Percentiles rank a stretch among this genome's conserved stretches.
phyloP scores from a whole-genome alignment of 495 filamentous ascomycete genomes.

The Amniculicola lignicola region DNA sequence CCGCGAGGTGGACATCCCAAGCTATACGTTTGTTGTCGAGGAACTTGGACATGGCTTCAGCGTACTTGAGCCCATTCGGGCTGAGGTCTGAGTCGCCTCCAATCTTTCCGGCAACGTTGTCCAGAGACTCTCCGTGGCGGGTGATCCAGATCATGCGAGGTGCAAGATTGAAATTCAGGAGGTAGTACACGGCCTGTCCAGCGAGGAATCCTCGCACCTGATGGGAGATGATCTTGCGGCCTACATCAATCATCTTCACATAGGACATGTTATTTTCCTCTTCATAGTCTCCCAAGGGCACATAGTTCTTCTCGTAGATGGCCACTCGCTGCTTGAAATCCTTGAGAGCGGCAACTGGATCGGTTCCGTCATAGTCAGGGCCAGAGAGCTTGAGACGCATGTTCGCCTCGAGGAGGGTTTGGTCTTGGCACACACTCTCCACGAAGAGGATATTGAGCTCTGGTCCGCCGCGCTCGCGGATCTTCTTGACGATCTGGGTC shows the following conservation, averaged over 20 bases:
- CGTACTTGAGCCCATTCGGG: conserved; percentile 69
- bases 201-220: conserved; percentile 89
- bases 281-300: conserved; percentile 87
- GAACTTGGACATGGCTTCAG: conserved; percentile 68
- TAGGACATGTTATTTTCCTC: conserved; percentile 85
- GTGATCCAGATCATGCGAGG: conserved; percentile 98
- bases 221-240: conserved; percentile 85
- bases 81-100: conserved; percentile 83
- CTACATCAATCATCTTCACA: conserved; percentile 97
- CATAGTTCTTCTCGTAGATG: conserved; percentile 89
- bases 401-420: conserved; percentile 82
- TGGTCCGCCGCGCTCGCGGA: conserved; percentile 78
- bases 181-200: conserved; percentile 84
- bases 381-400: conserved; percentile 98
- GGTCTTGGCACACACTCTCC: conserved; percentile 86
- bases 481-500: conserved; percentile 75
- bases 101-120: conserved; percentile 76
- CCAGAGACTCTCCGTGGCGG: conserved; percentile 78
- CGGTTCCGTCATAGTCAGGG: conserved; percentile 91
- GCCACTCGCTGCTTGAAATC: conserved; percentile 95
- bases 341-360: conserved; percentile 73
- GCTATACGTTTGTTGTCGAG: conserved; percentile 68
- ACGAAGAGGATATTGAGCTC: conserved; percentile 88
- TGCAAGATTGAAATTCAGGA: conserved; percentile 93
- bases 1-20: conserved; percentile 74